Evolutionary conservation across 208 protist genomes (phyloP), one percentile per base, ranked within the genome.

Genomic region (Trypanosoma cruzi): DNA sequence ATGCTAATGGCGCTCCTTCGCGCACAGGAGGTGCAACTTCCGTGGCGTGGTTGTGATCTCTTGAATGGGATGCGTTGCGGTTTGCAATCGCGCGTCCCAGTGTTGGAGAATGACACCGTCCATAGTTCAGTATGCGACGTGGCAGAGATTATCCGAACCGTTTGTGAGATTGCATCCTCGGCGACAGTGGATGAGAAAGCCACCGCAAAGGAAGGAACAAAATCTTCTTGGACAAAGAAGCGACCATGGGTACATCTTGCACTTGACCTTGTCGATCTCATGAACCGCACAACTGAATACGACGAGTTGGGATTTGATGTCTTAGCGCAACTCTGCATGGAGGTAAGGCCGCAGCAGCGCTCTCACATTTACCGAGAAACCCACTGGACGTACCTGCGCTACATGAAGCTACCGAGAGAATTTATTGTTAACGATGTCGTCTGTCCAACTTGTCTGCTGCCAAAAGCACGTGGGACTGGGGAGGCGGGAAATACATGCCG

Each of bases 221-320:
- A 5, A 8, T 11, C 16, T 18, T 65, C 73, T 28, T 71, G 73
- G 71, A 24, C 37, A 48, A n/a, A 66, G 16, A 29, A 61, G 37
- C 77, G 85, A 18, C 83, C 80, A 16, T 85, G 77, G 67, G 58
- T 89, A 29, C 16, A 40, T 28, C 64, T 81, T 5, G 90, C 84
- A 22, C 60, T 90, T 0, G 84, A 91, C 24, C 50, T 89, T 13
- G 64, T 94, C 13, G 84, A 86, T 63, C 53, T 85, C 8, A 79
- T 94, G 66, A 93, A 91, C 62, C 57, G 29, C 48, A 90, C 79
- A 37, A 94, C 85, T 18, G 81, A 83, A 46, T 86, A 62, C 31
- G 91, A 96, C 61, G 88, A 93, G 57, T 63, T 96, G 26, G 86
- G 82, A 0, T 96, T 91, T 55, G 56, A 79, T 31, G 69, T 75